These are phyloP conservation scores for Serpula lacrymans DNA, from an alignment of 768 basidiomycete genomes.

Conservation along the genomic window DNA sequence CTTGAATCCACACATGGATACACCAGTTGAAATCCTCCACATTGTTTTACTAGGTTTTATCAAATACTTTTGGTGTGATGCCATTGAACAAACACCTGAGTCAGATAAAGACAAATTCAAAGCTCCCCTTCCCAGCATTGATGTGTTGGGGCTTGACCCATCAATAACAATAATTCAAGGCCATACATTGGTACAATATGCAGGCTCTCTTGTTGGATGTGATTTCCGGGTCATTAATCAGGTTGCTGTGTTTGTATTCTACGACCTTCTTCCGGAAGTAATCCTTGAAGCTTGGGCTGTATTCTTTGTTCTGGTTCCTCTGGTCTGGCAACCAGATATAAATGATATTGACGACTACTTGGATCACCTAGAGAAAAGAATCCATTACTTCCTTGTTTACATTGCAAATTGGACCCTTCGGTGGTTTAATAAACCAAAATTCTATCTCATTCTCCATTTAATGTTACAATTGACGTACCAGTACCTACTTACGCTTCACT, in stretches of 20 bases:
- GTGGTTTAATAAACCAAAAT: conserved; percentile 43
- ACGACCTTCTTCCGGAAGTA: conserved; percentile 12
- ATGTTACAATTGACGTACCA: no score
- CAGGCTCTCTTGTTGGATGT: conserved; percentile 14
- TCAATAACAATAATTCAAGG: conserved; percentile 21
- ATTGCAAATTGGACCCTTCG: conserved; percentile 21
- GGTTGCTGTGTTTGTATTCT: conserved; percentile 9
- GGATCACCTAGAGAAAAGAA: conserved; percentile 22
- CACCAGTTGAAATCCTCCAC: conserved; percentile 21
- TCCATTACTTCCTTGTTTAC: conserved; percentile 31
- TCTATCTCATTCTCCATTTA: conserved; percentile 38
- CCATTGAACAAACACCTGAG: conserved; percentile 17
- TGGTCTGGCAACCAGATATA: conserved; percentile 40
- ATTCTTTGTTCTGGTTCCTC: conserved; percentile 26
- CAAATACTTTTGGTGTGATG: conserved; percentile 21
- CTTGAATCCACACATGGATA: conserved; percentile 15
- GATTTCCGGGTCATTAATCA: conserved; percentile 18
- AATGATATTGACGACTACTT: conserved; percentile 26
- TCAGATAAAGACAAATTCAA: conserved; percentile 18
- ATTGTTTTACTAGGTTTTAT: conserved; percentile 18
- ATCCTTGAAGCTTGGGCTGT: conserved; percentile 30
- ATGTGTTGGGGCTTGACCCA: conserved; percentile 10
- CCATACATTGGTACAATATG: conserved; percentile 17
- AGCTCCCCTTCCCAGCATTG: conserved; percentile 6
- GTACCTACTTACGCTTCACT: no score